Conservation (phyloP, 164 flowering plant genomes). For the Berberis thunbergii region DNA sequence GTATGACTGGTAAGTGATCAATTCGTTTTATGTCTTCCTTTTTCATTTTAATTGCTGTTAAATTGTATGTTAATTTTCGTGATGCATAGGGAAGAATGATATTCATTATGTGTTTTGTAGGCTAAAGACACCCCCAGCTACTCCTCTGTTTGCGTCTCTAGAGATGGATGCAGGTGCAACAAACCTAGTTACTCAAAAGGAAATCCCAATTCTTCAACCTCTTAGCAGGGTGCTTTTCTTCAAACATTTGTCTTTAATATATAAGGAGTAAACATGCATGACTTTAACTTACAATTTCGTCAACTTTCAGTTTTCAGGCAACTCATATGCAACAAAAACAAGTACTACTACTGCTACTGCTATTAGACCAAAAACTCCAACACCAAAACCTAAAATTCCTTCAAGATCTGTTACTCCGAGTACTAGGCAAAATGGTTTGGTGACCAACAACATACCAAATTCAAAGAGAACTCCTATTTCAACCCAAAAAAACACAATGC, state of each 20-base stretch:
- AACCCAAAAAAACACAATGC: background rate
- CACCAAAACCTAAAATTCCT: slow-evolving; percentile 16
- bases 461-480: background rate
- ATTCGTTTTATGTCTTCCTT: background rate
- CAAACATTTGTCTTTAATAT: no score
- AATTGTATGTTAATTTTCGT: background rate
- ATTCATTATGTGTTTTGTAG: slow-evolving; percentile 10
- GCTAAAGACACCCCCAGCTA: slow-evolving; percentile 75
- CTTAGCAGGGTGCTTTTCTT: slow-evolving; percentile 28
- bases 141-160: slow-evolving; percentile 60
- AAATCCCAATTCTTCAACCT: slow-evolving; percentile 40
- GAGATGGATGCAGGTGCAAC: slow-evolving; percentile 54
- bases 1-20: slow-evolving; percentile 40
- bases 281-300: background rate
- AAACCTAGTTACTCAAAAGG: slow-evolving; percentile 29
- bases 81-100: background rate
- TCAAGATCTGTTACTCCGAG: slow-evolving; percentile 26
- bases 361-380: slow-evolving; percentile 15
- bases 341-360: background rate
- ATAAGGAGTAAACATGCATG: background rate
- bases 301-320: slow-evolving; percentile 23
- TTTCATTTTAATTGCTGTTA: background rate
- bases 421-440: slow-evolving; percentile 9
- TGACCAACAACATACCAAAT: background rate
- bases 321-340: slow-evolving; percentile 12